Conservation (phyloP, 768 basidiomycete species). For the Antrodiella citrinella region DNA sequence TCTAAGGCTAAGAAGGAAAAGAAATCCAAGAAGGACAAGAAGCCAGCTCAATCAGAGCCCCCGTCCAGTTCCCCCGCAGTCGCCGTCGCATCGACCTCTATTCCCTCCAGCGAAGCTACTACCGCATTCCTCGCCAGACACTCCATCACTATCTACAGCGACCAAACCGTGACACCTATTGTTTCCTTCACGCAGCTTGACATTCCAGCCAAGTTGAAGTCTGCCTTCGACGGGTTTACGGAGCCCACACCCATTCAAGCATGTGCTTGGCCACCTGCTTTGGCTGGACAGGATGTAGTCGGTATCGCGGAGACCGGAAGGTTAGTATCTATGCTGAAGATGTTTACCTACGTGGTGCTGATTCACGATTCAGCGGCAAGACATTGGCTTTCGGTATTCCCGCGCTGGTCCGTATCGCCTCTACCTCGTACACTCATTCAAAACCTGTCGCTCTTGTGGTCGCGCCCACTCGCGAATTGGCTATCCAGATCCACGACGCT, state of each 20-base stretch:
- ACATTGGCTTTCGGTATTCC: slow-evolving; percentile 95
- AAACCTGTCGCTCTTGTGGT: slow-evolving; percentile 42
- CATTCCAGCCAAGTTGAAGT: slow-evolving; percentile 53
- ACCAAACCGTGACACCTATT: slow-evolving; percentile 50
- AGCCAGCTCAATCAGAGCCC: slow-evolving; percentile 10
- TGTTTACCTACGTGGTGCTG: neutral
- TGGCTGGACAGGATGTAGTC: slow-evolving; percentile 79
- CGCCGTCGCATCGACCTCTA: slow-evolving; percentile 17
- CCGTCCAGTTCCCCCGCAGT: slow-evolving; percentile 12
- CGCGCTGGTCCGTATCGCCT: slow-evolving; percentile 62
- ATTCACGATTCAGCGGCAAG: slow-evolving; percentile 60
- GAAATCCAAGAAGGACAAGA: slow-evolving; percentile 25
- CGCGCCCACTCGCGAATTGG: slow-evolving; percentile 93
- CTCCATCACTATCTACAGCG: slow-evolving; percentile 60
- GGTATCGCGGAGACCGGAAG: slow-evolving; percentile 97
- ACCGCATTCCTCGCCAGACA: slow-evolving; percentile 64
- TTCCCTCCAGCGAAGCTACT: slow-evolving; percentile 34
- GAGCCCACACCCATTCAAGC: slow-evolving; percentile 94
- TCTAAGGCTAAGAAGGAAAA: slow-evolving; percentile 18
- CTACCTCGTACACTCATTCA: slow-evolving; percentile 25
- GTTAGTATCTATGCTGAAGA: too few relatives aligned
- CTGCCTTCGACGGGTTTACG: slow-evolving; percentile 63
- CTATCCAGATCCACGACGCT: slow-evolving; percentile 88
- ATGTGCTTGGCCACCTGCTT: slow-evolving; percentile 86
- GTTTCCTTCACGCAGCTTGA: slow-evolving; percentile 68